Conservation (phyloP, 257 asterid species). For the Solanum neorickii region DNA sequence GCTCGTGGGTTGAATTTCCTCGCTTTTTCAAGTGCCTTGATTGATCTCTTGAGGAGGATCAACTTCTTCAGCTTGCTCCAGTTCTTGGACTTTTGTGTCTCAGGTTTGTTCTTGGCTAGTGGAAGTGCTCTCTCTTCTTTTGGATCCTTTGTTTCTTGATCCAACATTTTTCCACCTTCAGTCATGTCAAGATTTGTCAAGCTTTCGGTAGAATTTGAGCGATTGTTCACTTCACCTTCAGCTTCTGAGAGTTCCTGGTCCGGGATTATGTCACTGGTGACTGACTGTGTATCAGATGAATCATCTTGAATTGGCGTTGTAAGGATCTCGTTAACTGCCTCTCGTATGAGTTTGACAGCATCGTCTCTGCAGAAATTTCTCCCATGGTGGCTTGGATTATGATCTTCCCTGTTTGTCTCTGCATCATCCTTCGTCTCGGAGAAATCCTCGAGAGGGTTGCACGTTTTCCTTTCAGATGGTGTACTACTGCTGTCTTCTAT, state of each 20-base stretch:
- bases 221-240: slow-evolving; percentile 4
- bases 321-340: slow-evolving; percentile 83
- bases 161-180: neutral
- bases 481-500: slow-evolving; percentile 14
- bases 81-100: slow-evolving; percentile 38
- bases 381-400: slow-evolving; percentile 1
- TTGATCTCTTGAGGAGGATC: slow-evolving; percentile 65
- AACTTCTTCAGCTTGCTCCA: slow-evolving; percentile 83
- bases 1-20: slow-evolving; percentile 25
- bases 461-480: neutral
- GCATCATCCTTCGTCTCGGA: neutral
- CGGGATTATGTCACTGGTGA: slow-evolving; percentile 28
- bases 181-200: neutral
- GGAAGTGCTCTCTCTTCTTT: neutral
- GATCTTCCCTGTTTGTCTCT: neutral
- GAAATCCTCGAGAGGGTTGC: neutral
- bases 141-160: slow-evolving; percentile 1
- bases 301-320: slow-evolving; percentile 52
- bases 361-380: slow-evolving; percentile 53
- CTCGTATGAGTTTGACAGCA: slow-evolving; percentile 70
- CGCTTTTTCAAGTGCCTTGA: slow-evolving; percentile 65
- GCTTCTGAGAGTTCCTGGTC: slow-evolving; percentile 26
- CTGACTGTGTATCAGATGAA: slow-evolving; percentile 33
- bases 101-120: slow-evolving; percentile 3
- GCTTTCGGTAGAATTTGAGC: neutral